Evolutionary conservation across 495 filamentous ascomycete species (phyloP).

Genomic region (Talaromyces wortmannii): DNA sequence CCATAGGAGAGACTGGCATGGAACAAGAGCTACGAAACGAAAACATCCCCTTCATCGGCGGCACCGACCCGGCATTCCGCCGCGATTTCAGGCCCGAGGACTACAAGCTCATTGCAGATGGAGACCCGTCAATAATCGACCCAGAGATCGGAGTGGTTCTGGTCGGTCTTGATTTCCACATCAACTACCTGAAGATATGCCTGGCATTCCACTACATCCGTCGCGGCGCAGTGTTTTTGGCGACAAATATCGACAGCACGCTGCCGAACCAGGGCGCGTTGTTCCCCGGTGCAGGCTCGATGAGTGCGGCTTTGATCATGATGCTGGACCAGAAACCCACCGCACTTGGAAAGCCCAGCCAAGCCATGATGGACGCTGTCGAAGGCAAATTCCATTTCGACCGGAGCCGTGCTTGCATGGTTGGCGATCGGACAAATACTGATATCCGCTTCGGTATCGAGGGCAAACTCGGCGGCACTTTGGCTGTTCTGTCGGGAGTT

Average conservation of each 20-base stretch:
- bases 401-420: constrained; percentile 82
- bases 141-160: constrained; percentile 86
- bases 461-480: constrained; percentile 81
- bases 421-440: constrained; percentile 89
- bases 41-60: constrained; percentile 74
- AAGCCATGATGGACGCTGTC: constrained; percentile 99
- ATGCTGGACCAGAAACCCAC: constrained; percentile 65
- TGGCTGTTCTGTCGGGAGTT: constrained; percentile 89
- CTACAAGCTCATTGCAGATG: constrained; percentile 67
- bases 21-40: constrained; percentile 79
- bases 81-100: constrained; percentile 73
- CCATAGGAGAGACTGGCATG: constrained; percentile 86
- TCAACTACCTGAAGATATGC: constrained; percentile 89
- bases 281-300: constrained; percentile 87
- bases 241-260: constrained; percentile 87
- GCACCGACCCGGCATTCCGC: constrained; percentile 73
- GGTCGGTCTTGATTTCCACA: constrained; percentile 81
- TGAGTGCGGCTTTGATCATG: constrained; percentile 70
- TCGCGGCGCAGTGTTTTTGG: constrained; percentile 80
- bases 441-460: constrained; percentile 95
- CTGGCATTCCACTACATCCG: constrained; percentile 79
- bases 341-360: constrained; percentile 86
- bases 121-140: constrained; percentile 61
- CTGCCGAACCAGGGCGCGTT: constrained; percentile 71
- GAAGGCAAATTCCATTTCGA: constrained; percentile 93